These are phyloP conservation scores for Dinochytrium kinnereticum DNA, from an alignment of 371 early-diverging fungal genomes.

Conservation along the genomic window DNA sequence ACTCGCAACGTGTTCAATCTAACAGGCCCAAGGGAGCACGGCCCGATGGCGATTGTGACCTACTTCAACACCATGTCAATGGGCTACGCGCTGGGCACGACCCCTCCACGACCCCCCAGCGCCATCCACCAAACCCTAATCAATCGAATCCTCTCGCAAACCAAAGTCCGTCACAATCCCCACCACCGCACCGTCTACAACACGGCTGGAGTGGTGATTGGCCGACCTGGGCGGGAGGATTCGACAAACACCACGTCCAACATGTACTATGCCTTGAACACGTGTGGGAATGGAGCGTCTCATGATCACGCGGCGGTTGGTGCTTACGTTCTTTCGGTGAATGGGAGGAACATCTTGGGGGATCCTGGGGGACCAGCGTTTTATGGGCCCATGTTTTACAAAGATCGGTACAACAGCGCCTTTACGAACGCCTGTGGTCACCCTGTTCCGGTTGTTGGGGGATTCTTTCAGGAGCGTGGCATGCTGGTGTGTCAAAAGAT, in stretches of 20 bases:
- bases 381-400: background rate
- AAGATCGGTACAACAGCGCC: background rate
- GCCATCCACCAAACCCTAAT: background rate
- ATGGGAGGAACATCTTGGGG: slow-evolving; percentile 3
- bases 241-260: background rate
- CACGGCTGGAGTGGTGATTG: background rate
- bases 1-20: background rate
- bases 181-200: background rate
- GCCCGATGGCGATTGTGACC: background rate
- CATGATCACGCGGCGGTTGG: slow-evolving; percentile 6
- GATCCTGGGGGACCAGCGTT: slow-evolving; percentile 2
- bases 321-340: background rate
- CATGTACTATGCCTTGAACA: background rate
- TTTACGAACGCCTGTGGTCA: slow-evolving; percentile 3
- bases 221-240: background rate
- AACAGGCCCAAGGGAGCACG: background rate
- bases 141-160: background rate
- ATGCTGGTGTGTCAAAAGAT: background rate
- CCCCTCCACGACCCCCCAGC: background rate
- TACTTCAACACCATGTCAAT: background rate
- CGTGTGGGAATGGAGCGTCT: background rate
- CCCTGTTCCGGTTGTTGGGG: background rate
- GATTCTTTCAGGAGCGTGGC: slow-evolving; percentile 1
- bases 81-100: background rate
- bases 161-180: background rate